A percentile compares a stretch with the other conserved stretches of the same genome.
Conservation (phyloP, 805 yeast genomes). For the Teunomyces lycoperdinae region DNA sequence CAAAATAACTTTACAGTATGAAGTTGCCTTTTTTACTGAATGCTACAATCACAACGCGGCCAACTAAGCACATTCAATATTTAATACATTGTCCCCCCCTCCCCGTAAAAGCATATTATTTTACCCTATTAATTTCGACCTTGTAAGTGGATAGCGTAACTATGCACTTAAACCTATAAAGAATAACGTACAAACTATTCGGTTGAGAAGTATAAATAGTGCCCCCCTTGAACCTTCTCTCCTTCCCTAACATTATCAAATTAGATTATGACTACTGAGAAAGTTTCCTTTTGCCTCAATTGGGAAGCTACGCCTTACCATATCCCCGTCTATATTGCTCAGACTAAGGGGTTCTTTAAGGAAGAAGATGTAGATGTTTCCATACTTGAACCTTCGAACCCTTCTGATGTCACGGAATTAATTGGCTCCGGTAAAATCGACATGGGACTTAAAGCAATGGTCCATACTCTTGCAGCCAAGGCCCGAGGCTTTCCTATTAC, state of each 20-base stretch:
- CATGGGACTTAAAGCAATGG: constrained; percentile 61
- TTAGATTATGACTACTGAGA: constrained; percentile 38
- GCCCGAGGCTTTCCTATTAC: constrained; percentile 59
- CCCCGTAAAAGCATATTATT: background rate
- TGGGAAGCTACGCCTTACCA: constrained; percentile 59
- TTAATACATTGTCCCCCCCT: background rate
- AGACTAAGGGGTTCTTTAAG: constrained; percentile 47
- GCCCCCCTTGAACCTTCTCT: background rate
- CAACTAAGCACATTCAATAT: background rate
- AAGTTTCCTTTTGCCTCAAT: constrained; percentile 50
- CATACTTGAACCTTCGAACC: constrained; percentile 53
- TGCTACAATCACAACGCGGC: constrained; percentile 31
- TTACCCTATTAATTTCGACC: background rate
- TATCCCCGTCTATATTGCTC: constrained; percentile 51
- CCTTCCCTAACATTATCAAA: background rate
- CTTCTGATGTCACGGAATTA: constrained; percentile 56
- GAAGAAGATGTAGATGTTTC: constrained; percentile 52
- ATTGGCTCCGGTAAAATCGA: constrained; percentile 57
- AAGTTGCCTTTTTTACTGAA: constrained; percentile 45
- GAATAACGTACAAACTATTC: background rate
- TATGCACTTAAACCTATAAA: background rate
- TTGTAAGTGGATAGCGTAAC: background rate
- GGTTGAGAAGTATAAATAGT: background rate
- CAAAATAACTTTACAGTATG: constrained; percentile 35
- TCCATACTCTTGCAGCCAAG: constrained; percentile 57